These are phyloP conservation scores for Imleria badia DNA, from an alignment of 768 basidiomycete species.

Conservation along the genomic window DNA sequence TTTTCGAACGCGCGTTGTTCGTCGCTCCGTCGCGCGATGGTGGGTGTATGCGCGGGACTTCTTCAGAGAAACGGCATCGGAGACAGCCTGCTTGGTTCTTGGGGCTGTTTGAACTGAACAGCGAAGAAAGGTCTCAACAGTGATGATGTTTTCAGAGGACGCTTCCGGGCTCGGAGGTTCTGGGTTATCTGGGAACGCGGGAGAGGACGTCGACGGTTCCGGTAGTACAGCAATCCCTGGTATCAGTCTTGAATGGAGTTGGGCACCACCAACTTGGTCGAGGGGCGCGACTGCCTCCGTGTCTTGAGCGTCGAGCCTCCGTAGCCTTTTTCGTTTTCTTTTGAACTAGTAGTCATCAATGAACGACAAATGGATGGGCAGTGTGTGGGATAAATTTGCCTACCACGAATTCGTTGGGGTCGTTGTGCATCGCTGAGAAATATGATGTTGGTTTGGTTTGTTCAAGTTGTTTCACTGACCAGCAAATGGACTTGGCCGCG, in stretches of 20 bases:
- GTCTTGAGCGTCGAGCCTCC: background rate
- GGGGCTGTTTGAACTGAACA: background rate
- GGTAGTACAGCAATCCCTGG: constrained; percentile 20
- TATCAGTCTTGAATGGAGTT: constrained; percentile 3
- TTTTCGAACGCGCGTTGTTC: background rate
- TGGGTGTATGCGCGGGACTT: constrained; percentile 22
- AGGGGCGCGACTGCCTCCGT: background rate
- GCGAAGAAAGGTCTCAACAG: constrained; percentile 29
- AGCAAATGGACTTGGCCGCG: background rate
- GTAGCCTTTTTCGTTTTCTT: constrained; percentile 27
- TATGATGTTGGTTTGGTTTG: background rate
- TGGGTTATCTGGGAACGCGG: background rate
- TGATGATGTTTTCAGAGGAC: constrained; percentile 11
- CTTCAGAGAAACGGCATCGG: background rate
- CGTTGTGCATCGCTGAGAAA: constrained; percentile 6
- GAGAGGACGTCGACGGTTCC: constrained; percentile 6
- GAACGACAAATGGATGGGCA: background rate
- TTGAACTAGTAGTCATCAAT: constrained; percentile 18
- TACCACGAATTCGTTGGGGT: constrained; percentile 27
- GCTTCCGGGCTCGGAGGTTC: background rate
- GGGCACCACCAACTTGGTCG: background rate
- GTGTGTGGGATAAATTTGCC: background rate
- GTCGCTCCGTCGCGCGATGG: background rate
- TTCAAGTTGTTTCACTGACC: background rate
- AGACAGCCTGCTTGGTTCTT: background rate